Conservation (phyloP, 164 flowering plant species). For the Nymphaea thermarum region DNA sequence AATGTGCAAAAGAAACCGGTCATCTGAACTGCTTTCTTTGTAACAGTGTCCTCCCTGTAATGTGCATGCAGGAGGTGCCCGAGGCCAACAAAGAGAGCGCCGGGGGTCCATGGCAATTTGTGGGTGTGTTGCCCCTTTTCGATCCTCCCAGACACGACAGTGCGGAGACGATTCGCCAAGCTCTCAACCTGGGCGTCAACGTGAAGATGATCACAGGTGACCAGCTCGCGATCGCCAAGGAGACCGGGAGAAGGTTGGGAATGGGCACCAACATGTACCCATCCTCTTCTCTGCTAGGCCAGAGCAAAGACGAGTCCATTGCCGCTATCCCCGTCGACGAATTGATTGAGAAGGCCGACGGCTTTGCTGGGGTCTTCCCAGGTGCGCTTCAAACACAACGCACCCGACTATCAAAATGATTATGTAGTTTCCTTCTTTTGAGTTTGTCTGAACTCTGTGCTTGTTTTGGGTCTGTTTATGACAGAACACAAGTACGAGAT, state of each 20-base stretch:
- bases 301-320: constrained; percentile 13
- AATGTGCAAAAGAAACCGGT: too few relatives aligned
- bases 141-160: constrained; percentile 26
- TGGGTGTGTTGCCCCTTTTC: constrained; percentile 21
- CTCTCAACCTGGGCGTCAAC: constrained; percentile 22
- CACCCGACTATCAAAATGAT: too few relatives aligned
- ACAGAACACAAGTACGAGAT: constrained; percentile 37
- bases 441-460: background rate
- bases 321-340: constrained; percentile 21
- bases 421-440: background rate
- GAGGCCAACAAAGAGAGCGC: constrained; percentile 22
- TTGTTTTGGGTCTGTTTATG: background rate
- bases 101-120: constrained; percentile 22
- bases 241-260: constrained; percentile 24
- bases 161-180: constrained; percentile 20
- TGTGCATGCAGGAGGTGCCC: constrained; percentile 13
- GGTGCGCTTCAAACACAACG: constrained; percentile 4
- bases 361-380: constrained; percentile 29
- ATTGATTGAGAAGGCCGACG: constrained; percentile 26
- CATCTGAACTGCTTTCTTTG: too few relatives aligned
- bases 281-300: constrained; percentile 25
- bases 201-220: constrained; percentile 29
- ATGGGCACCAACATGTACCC: constrained; percentile 31
- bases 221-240: constrained; percentile 22
- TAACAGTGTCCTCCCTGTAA: background rate